These are phyloP conservation scores for Teratosphaeria epicoccoides DNA, from an alignment of 2,329 filamentous ascomycete genomes.

Conservation along the genomic window DNA sequence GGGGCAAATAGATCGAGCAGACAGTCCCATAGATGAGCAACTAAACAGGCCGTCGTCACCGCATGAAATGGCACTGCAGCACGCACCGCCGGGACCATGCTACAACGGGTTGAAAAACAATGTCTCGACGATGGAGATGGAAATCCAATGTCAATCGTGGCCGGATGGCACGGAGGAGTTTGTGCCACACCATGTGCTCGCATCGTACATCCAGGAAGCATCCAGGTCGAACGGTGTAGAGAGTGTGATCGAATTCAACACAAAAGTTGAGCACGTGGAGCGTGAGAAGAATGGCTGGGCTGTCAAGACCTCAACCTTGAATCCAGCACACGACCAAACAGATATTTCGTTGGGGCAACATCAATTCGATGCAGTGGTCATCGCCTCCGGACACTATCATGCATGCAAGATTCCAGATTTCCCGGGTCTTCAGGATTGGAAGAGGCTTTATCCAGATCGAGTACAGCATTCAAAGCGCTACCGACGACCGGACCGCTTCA, in stretches of 20 bases:
- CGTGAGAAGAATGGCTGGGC: slow-evolving; percentile 44
- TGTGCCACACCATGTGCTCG: slow-evolving; percentile 46
- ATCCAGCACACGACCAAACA: slow-evolving; percentile 4
- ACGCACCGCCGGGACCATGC: slow-evolving; percentile 28
- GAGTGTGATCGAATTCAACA: slow-evolving; percentile 43
- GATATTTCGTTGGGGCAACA: not conserved
- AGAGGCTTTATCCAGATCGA: slow-evolving; percentile 34
- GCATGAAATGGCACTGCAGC: not conserved
- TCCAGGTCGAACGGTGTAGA: slow-evolving; percentile 42
- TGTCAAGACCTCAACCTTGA: slow-evolving; percentile 40
- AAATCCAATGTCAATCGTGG: slow-evolving; percentile 43
- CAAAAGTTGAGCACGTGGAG: slow-evolving; percentile 44
- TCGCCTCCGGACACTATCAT: slow-evolving; percentile 48
- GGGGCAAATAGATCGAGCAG: slow-evolving; percentile 1
- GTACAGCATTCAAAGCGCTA: slow-evolving; percentile 45
- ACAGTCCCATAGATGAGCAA: slow-evolving; percentile 9
- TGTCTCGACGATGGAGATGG: slow-evolving; percentile 41
- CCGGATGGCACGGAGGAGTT: slow-evolving; percentile 49
- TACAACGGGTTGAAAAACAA: slow-evolving; percentile 46
- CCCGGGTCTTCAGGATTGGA: slow-evolving; percentile 37
- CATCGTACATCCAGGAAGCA: slow-evolving; percentile 52
- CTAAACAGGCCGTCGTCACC: not conserved
- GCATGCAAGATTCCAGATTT: slow-evolving; percentile 41
- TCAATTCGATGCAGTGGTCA: slow-evolving; percentile 40
- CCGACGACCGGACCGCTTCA: slow-evolving; percentile 35